These are phyloP conservation scores for Taiozyma sp. DNA, from an alignment of 1,139 yeast genomes.

Conservation along the genomic window DNA sequence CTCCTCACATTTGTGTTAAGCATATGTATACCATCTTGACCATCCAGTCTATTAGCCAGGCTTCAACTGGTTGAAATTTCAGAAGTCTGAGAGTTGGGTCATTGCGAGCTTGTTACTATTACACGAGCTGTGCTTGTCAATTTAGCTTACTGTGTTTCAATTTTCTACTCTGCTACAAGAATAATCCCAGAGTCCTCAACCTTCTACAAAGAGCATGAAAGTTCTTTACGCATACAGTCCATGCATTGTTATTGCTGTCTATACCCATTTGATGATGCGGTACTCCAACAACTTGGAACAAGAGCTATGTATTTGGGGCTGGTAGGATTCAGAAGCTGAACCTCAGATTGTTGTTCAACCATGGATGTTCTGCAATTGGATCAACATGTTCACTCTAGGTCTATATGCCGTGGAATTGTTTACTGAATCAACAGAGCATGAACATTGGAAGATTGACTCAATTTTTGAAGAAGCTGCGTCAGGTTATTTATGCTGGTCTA, in stretches of 20 bases:
- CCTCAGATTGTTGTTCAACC: slow-evolving; percentile 45
- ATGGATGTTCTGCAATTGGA: slow-evolving; percentile 97
- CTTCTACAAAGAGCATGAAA: slow-evolving; percentile 33
- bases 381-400: slow-evolving; percentile 77
- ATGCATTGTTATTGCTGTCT: slow-evolving; percentile 87
- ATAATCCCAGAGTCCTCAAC: slow-evolving; percentile 59
- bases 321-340: slow-evolving; percentile 28
- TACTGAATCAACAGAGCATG: slow-evolving; percentile 29
- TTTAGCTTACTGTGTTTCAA: slow-evolving; percentile 77
- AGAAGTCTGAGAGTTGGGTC: slow-evolving; percentile 66
- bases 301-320: slow-evolving; percentile 56
- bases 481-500: no score
- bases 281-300: slow-evolving; percentile 61
- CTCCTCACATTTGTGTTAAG: slow-evolving; percentile 81
- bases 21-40: slow-evolving; percentile 88
- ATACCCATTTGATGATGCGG: slow-evolving; percentile 89
- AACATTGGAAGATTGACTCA: slow-evolving; percentile 42
- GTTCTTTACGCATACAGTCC: slow-evolving; percentile 86
- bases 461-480: not conserved
- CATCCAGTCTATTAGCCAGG: slow-evolving; percentile 87
- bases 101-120: slow-evolving; percentile 71
- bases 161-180: slow-evolving; percentile 89
- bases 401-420: slow-evolving; percentile 75
- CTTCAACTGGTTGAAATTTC: slow-evolving; percentile 58
- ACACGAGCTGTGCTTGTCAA: slow-evolving; percentile 80